Conservation (phyloP, 1,284 basidiomycete genomes). For the Farysia itapuensis region DNA sequence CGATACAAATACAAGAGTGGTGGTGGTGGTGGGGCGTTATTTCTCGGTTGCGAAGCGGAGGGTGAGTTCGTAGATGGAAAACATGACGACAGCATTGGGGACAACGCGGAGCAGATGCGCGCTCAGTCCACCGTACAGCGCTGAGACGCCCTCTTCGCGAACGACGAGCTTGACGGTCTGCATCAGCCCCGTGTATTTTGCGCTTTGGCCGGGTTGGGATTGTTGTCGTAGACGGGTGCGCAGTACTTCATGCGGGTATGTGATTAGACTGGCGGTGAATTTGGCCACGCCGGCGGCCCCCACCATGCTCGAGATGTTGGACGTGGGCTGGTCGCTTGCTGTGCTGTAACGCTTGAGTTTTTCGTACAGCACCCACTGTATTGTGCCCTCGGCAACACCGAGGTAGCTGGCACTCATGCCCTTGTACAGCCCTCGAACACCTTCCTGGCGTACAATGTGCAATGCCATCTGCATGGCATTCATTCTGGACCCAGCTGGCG, state of each 20-base stretch:
- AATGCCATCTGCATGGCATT: slow-evolving; percentile 70
- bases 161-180: slow-evolving; percentile 85
- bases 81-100: slow-evolving; percentile 97
- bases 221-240: slow-evolving; percentile 85
- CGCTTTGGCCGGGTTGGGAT: slow-evolving; percentile 64
- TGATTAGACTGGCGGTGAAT: slow-evolving; percentile 65
- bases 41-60: slow-evolving; percentile 40
- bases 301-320: slow-evolving; percentile 69
- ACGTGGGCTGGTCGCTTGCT: neutral
- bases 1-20: slow-evolving; percentile 1
- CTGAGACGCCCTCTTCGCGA: slow-evolving; percentile 81
- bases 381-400: slow-evolving; percentile 93
- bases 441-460: slow-evolving; percentile 78
- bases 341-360: slow-evolving; percentile 66
- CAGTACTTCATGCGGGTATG: slow-evolving; percentile 63
- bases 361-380: slow-evolving; percentile 98
- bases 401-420: slow-evolving; percentile 92
- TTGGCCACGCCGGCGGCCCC: slow-evolving; percentile 92
- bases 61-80: slow-evolving; percentile 64
- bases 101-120: slow-evolving; percentile 96
- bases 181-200: slow-evolving; percentile 80
- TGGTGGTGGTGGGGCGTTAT: neutral
- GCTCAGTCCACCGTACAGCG: slow-evolving; percentile 87
- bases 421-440: slow-evolving; percentile 86
- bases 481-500: slow-evolving; percentile 56